phyloP scores from a whole-genome alignment of 208 protist species.

The Trypanosoma mega region DNA sequence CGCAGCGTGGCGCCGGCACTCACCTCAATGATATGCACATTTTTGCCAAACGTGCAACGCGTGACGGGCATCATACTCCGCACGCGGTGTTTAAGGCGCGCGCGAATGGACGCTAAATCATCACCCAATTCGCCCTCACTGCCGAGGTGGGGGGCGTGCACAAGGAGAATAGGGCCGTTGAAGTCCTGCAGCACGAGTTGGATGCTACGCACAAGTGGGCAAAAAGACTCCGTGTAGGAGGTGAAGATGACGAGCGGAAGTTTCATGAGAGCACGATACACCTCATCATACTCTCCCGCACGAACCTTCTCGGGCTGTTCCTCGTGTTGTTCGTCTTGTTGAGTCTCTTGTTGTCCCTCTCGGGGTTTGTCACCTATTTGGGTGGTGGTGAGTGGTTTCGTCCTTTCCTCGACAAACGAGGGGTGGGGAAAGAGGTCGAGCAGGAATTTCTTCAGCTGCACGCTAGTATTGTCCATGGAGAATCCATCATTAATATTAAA shows the following conservation, averaged over 20 bases:
- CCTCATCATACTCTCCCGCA: not conserved
- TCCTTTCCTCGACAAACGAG: conserved; percentile 14
- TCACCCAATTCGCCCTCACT: not conserved
- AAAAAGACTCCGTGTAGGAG: conserved; percentile 40
- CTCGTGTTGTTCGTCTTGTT: not conserved
- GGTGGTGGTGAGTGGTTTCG: too few relatives aligned
- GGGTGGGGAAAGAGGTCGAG: conserved; percentile 12
- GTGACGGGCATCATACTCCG: conserved; percentile 30
- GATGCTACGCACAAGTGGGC: conserved; percentile 50
- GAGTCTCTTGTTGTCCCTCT: not conserved
- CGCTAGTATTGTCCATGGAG: not conserved
- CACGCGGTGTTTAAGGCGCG: conserved; percentile 15
- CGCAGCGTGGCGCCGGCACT: not conserved
- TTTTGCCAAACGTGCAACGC: conserved; percentile 24
- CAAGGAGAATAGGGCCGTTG: not conserved
- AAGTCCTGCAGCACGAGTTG: conserved; percentile 38
- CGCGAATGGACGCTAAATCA: conserved; percentile 9
- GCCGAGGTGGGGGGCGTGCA: conserved; percentile 4
- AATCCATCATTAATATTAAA: conserved; percentile 34
- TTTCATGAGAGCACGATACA: conserved; percentile 42
- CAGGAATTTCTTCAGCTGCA: conserved; percentile 12
- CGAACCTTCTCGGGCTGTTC: not conserved
- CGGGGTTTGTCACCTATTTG: too few relatives aligned
- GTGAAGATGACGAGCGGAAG: conserved; percentile 45
- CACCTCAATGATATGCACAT: conserved; percentile 6